Percentiles rank a stretch among this genome's conserved stretches.
phyloP scores from a whole-genome alignment of 2,329 filamentous ascomycete species.

The Alternaria novae-zelandiae region DNA sequence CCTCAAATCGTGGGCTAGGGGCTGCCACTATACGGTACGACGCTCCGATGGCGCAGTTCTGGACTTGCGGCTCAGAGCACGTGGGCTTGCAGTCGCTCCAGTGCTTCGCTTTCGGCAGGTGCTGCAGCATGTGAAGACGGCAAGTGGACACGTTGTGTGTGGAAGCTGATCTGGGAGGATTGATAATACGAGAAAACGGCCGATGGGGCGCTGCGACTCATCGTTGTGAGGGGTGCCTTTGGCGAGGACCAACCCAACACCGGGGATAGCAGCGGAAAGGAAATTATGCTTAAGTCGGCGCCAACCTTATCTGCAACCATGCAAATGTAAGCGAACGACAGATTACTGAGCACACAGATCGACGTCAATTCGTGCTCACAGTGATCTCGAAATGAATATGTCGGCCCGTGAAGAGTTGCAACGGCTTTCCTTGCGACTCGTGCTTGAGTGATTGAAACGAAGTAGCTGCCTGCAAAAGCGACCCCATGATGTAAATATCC shows the following conservation, averaged over 20 bases:
- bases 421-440: not conserved
- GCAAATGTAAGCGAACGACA: constrained; percentile 36
- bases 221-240: constrained; percentile 13
- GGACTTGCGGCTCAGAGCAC: constrained; percentile 5
- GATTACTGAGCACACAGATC: constrained; percentile 16
- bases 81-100: not conserved
- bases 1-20: constrained; percentile 5
- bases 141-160: constrained; percentile 1
- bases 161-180: not conserved
- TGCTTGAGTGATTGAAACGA: not conserved
- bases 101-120: not conserved
- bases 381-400: not conserved
- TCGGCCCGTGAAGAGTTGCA: not conserved
- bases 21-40: constrained; percentile 15
- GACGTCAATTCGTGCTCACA: not conserved
- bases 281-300: constrained; percentile 47
- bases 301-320: constrained; percentile 45
- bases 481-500: constrained; percentile 1
- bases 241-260: constrained; percentile 18
- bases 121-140: not conserved
- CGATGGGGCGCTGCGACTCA: constrained; percentile 2
- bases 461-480: not conserved
- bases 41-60: constrained; percentile 23
- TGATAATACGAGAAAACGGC: constrained; percentile 4
- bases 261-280: constrained; percentile 34